Conservation (phyloP, 805 yeast genomes). For the Monosporozyma servazzii region DNA sequence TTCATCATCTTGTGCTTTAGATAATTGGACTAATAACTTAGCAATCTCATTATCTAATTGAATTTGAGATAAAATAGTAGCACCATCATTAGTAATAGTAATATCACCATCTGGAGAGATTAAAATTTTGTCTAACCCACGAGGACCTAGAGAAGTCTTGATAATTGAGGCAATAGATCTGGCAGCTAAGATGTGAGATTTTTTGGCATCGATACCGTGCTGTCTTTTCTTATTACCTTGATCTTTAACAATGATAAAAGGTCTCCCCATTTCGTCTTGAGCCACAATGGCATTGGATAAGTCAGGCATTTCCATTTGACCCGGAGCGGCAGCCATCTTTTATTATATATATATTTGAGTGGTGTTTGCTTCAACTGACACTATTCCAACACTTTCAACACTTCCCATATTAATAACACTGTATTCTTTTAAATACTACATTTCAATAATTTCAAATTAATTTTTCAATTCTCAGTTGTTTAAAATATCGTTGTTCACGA, state of each 20-base stretch:
- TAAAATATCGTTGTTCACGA: neutral
- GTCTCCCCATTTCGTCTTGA: conserved; percentile 98
- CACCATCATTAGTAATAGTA: conserved; percentile 97
- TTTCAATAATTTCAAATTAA: neutral
- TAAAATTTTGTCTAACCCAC: conserved; percentile 95
- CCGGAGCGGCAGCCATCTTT: conserved; percentile 7
- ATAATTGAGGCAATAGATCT: conserved; percentile 88
- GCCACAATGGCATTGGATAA: conserved; percentile 97
- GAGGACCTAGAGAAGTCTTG: conserved; percentile 89
- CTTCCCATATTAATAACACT: neutral
- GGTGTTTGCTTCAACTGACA: neutral
- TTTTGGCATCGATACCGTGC: conserved; percentile 71
- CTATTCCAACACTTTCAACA: neutral
- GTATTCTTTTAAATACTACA: neutral
- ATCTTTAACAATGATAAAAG: conserved; percentile 93
- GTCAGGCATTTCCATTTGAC: conserved; percentile 59
- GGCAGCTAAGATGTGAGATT: conserved; percentile 89
- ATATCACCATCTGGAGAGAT: conserved; percentile 96
- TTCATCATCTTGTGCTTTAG: conserved; percentile 94
- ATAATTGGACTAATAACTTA: conserved; percentile 83
- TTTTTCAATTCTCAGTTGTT: neutral
- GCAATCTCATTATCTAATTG: conserved; percentile 94
- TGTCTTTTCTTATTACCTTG: conserved; percentile 54
- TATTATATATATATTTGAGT: neutral
- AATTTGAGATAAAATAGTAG: conserved; percentile 92